A percentile compares a stretch with the other conserved stretches of the same genome.
Evolutionary conservation across 306 rosid genomes (phyloP).

Genomic region (Biancaea sappan): DNA sequence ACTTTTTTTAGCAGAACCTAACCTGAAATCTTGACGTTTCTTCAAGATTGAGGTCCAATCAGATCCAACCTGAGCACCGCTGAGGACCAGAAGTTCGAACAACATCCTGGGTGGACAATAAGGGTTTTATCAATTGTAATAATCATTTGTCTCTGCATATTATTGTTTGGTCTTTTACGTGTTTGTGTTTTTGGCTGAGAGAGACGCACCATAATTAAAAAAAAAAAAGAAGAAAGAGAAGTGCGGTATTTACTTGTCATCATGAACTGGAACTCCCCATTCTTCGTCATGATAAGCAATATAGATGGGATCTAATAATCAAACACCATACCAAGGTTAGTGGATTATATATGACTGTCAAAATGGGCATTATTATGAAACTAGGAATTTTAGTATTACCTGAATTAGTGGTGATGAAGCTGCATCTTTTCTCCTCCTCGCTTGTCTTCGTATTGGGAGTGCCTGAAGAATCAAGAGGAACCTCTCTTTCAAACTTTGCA

Average conservation of each 20-base stretch:
- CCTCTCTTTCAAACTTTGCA: constrained; percentile 71
- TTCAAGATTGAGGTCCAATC: constrained; percentile 97
- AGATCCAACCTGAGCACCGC: constrained; percentile 98
- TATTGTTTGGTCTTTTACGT: background rate
- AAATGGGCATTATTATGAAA: background rate
- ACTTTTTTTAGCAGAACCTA: background rate
- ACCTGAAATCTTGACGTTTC: constrained; percentile 89
- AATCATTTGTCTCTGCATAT: constrained; percentile 20
- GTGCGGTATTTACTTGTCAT: constrained; percentile 80
- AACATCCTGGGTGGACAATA: constrained; percentile 58
- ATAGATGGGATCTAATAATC: constrained; percentile 77
- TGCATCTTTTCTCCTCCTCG: constrained; percentile 82
- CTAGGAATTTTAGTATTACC: constrained; percentile 45
- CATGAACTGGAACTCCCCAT: constrained; percentile 98
- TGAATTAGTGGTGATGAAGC: constrained; percentile 88
- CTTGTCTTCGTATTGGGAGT: constrained; percentile 33
- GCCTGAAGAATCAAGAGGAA: constrained; percentile 53
- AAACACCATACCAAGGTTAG: constrained; percentile 25
- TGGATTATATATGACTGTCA: background rate
- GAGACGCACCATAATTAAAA: background rate
- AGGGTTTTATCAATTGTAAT: constrained; percentile 28
- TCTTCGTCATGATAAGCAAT: constrained; percentile 98
- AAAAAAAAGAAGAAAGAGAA: background rate
- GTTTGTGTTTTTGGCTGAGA: background rate
- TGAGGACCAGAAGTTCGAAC: constrained; percentile 80